phyloP scores from a whole-genome alignment of 2,329 filamentous ascomycete genomes.

The Ilyonectria robusta region DNA sequence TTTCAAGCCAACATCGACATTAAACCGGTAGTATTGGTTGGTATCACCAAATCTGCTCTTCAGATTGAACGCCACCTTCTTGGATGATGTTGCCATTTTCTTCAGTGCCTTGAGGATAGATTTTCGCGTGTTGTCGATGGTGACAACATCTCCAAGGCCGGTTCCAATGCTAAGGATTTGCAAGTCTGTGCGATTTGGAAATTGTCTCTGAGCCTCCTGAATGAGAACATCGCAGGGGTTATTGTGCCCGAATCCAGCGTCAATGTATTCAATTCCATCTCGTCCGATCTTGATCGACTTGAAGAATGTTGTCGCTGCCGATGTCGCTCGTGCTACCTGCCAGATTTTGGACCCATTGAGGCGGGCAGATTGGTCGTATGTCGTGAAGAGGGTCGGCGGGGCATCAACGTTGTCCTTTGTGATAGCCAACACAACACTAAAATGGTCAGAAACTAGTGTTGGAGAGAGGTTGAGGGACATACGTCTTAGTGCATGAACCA shows the following conservation, averaged over 20 bases:
- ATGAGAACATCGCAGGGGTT: constrained; percentile 51
- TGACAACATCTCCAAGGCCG: constrained; percentile 1
- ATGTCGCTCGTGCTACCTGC: constrained; percentile 50
- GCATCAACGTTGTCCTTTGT: constrained; percentile 49
- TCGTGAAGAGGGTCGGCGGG: constrained; percentile 45
- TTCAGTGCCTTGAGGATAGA: constrained; percentile 10
- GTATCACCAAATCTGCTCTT: constrained; percentile 34
- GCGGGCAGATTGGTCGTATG: constrained; percentile 41
- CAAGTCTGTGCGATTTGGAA: constrained; percentile 31
- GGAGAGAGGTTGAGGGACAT: constrained; percentile 31
- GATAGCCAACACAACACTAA: constrained; percentile 46
- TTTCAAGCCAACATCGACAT: constrained; percentile 47
- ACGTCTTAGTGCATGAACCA: constrained; percentile 37
- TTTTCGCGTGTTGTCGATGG: neutral
- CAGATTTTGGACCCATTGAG: constrained; percentile 47
- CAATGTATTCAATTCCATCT: constrained; percentile 48
- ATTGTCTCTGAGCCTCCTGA: constrained; percentile 45
- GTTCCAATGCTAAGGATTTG: constrained; percentile 12
- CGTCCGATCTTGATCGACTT: constrained; percentile 46
- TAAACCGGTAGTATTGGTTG: constrained; percentile 45
- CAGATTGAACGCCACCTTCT: constrained; percentile 6
- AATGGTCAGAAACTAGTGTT: neutral
- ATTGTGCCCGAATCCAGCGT: constrained; percentile 50
- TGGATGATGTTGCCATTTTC: constrained; percentile 5
- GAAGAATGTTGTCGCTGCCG: constrained; percentile 49